Percentiles rank a stretch among this genome's conserved stretches.
Conservation (phyloP, 495 filamentous ascomycete genomes). For the Talaromyces stipitatus region DNA sequence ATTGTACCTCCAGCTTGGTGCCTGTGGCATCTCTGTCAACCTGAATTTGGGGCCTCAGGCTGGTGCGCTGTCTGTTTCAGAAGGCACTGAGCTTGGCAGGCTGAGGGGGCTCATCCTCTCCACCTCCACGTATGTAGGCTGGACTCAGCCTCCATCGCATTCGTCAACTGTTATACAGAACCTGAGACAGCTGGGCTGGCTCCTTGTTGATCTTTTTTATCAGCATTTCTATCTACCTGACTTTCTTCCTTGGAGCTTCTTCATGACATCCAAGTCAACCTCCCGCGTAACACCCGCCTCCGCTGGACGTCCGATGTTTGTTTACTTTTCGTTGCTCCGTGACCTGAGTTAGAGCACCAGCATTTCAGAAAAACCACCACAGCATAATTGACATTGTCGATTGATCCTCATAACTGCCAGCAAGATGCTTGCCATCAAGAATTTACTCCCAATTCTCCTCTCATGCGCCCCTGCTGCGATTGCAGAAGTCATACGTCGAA, state of each 20-base stretch:
- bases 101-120: not conserved
- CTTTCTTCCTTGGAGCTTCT: not conserved
- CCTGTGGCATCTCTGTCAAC: not conserved
- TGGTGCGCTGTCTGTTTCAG: not conserved
- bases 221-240: not conserved
- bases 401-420: not conserved
- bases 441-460: conserved; percentile 23
- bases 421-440: not conserved
- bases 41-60: not conserved
- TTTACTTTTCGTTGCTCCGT: not conserved
- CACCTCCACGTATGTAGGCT: not conserved
- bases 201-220: not conserved
- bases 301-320: not conserved
- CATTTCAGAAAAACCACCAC: not conserved
- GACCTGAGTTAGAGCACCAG: not conserved
- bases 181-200: not conserved
- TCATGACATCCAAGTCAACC: not conserved
- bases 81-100: not conserved
- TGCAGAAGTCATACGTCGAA: conserved; percentile 19
- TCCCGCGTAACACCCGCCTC: not conserved
- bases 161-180: too few species aligned
- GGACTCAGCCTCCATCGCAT: conserved; percentile 1
- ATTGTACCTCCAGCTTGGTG: not conserved
- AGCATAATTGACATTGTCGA: not conserved
- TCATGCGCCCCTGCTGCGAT: conserved; percentile 21